These are phyloP conservation scores for Colletotrichum caudatum DNA, from an alignment of 2,329 filamentous ascomycete species.

Conservation along the genomic window DNA sequence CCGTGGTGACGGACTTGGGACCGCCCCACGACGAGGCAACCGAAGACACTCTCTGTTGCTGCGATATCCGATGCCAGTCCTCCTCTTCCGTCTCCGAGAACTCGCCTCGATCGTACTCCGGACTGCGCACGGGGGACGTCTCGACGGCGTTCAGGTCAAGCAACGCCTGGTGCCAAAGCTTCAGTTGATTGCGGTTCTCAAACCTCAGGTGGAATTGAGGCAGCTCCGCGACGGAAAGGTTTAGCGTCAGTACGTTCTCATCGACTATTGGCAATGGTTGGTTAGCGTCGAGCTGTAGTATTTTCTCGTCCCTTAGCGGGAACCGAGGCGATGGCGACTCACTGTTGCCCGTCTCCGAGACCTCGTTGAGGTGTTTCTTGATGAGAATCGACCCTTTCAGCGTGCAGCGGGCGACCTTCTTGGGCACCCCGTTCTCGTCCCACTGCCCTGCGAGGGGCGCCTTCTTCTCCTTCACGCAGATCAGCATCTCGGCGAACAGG, in stretches of 20 bases:
- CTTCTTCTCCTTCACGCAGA: conserved; percentile 99
- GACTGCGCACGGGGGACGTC: conserved; percentile 70
- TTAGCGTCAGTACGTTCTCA: conserved; percentile 87
- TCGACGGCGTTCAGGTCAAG: conserved; percentile 84
- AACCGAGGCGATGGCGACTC: conserved; percentile 1
- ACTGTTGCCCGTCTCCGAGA: conserved; percentile 74
- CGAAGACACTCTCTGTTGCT: conserved; percentile 81
- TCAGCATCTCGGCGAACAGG: conserved; percentile 98
- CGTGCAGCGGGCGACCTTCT: conserved; percentile 81
- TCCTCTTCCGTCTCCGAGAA: conserved; percentile 90
- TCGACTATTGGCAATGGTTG: conserved; percentile 62
- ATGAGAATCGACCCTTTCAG: conserved; percentile 98
- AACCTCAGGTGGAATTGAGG: conserved; percentile 96
- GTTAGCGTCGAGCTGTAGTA: conserved; percentile 46
- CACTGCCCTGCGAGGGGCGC: conserved; percentile 71
- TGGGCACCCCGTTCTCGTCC: conserved; percentile 69
- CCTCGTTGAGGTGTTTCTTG: conserved; percentile 95
- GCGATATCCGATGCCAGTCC: conserved; percentile 76
- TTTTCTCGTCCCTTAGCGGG: conserved; percentile 17
- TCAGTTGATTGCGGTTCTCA: conserved; percentile 83
- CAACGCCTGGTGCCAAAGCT: conserved; percentile 90
- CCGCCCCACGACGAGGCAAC: conserved; percentile 85
- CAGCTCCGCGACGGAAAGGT: conserved; percentile 89
- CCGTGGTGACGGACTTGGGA: conserved; percentile 85
- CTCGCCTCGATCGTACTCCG: conserved; percentile 83